These are phyloP conservation scores for Brassica incana DNA, from an alignment of 345 rosid genomes.

Conservation along the genomic window DNA sequence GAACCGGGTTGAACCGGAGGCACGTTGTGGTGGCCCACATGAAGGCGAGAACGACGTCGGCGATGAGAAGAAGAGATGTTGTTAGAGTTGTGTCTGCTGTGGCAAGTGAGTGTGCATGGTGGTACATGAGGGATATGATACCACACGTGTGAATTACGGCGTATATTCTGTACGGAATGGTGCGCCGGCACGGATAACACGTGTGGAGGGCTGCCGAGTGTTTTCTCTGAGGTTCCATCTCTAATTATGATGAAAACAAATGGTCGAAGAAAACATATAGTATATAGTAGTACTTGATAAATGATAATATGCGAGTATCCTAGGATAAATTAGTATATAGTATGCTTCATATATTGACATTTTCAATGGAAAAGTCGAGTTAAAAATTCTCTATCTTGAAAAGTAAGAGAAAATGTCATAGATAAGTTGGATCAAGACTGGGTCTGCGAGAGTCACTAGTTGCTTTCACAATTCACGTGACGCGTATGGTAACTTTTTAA, in stretches of 20 bases:
- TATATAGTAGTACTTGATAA: background rate
- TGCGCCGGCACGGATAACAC: conserved; percentile 41
- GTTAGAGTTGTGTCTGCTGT: conserved; percentile 23
- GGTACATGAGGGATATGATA: conserved; percentile 52
- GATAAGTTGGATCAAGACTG: background rate
- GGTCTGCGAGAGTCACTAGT: background rate
- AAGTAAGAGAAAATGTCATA: background rate
- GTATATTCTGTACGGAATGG: conserved; percentile 48
- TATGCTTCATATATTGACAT: background rate
- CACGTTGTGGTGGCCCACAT: conserved; percentile 52
- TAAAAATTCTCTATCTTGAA: conserved; percentile 7
- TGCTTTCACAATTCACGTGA: background rate
- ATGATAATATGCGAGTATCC: background rate
- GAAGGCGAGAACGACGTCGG: conserved; percentile 68
- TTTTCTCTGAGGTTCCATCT: background rate
- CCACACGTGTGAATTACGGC: conserved; percentile 54
- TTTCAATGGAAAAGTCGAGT: background rate
- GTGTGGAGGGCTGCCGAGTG: conserved; percentile 46
- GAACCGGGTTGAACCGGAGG: conserved; percentile 46
- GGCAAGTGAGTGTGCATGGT: conserved; percentile 47
- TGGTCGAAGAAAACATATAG: background rate
- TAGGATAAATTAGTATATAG: background rate
- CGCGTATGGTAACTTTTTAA: background rate
- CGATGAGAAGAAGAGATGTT: conserved; percentile 39
- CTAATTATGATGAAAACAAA: background rate